Evolutionary conservation across 2,329 filamentous ascomycete genomes (phyloP).

Genomic region (Trichoderma sp.): DNA sequence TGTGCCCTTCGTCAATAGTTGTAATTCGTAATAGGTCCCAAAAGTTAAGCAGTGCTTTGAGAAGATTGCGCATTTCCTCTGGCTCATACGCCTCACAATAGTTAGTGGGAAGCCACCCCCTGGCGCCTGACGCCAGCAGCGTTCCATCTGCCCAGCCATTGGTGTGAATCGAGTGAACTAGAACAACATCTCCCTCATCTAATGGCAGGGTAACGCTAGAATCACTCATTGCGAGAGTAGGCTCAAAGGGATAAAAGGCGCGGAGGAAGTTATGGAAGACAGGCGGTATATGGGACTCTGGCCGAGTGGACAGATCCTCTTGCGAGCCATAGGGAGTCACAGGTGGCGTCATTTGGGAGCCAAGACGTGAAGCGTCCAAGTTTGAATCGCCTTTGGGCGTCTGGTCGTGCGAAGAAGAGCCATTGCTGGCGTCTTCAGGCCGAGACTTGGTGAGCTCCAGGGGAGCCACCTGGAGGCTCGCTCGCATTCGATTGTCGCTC

Average conservation of each 20-base stretch:
- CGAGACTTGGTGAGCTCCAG: conserved; percentile 53
- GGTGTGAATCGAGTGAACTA: conserved; percentile 95
- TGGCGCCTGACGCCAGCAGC: conserved; percentile 76
- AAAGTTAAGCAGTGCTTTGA: conserved; percentile 85
- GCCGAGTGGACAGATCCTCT: conserved; percentile 53
- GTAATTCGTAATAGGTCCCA: conserved; percentile 87
- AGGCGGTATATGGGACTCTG: conserved; percentile 52
- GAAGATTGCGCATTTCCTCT: conserved; percentile 77
- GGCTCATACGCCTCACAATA: conserved; percentile 97
- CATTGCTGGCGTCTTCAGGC: conserved; percentile 33
- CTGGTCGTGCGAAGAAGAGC: conserved; percentile 30
- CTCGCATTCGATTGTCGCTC: conserved; percentile 49
- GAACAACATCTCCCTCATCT: conserved; percentile 85
- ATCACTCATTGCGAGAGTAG: conserved; percentile 73
- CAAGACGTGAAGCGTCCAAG: conserved; percentile 38
- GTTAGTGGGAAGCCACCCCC: conserved; percentile 97
- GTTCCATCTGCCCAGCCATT: conserved; percentile 99
- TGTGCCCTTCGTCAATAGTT: conserved; percentile 70
- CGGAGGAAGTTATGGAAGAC: conserved; percentile 93
- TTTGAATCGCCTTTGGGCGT: conserved; percentile 36
- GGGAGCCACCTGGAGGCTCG: conserved; percentile 63
- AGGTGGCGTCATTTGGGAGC: conserved; percentile 73
- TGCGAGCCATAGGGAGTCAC: conserved; percentile 70
- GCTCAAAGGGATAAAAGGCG: conserved; percentile 90
- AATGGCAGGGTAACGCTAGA: conserved; percentile 86